These are phyloP conservation scores for Termitomyces eurrhizus DNA, from an alignment of 768 basidiomycete species.

Conservation along the genomic window DNA sequence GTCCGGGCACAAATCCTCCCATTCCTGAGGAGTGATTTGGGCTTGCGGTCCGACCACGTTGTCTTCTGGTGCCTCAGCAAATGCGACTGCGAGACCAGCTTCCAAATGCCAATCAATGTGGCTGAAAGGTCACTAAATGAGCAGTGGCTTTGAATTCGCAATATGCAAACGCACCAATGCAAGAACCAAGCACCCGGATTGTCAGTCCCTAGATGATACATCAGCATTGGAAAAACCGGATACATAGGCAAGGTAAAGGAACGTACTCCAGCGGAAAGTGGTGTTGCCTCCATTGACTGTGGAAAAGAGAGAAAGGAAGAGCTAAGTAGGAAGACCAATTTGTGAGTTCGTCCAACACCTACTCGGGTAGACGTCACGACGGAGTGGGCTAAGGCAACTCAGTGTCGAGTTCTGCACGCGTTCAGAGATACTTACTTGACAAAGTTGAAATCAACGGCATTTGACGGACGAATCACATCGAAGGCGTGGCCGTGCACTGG, in stretches of 20 bases:
- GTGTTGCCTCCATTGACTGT: constrained; percentile 31
- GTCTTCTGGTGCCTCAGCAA: constrained; percentile 25
- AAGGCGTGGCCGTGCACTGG: constrained; percentile 29
- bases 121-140: constrained; percentile 10
- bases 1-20: constrained; percentile 25
- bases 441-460: constrained; percentile 22
- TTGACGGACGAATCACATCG: constrained; percentile 23
- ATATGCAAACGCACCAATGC: constrained; percentile 31
- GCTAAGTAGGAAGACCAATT: neutral
- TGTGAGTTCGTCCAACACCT: constrained; percentile 3
- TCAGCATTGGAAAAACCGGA: neutral
- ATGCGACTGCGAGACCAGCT: constrained; percentile 32
- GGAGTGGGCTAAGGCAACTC: constrained; percentile 17
- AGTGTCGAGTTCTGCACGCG: neutral
- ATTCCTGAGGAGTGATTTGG: constrained; percentile 28
- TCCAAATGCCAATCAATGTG: constrained; percentile 36
- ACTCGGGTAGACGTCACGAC: constrained; percentile 23
- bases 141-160: neutral
- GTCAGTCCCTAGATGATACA: constrained; percentile 25
- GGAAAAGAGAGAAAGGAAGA: neutral
- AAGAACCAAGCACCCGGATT: constrained; percentile 63
- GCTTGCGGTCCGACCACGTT: constrained; percentile 25
- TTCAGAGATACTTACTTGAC: constrained; percentile 19
- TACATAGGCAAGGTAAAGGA: neutral
- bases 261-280: constrained; percentile 32